These are phyloP conservation scores for Paraglomus brasilianum DNA, from an alignment of 192 early-diverging fungal genomes.

Conservation along the genomic window DNA sequence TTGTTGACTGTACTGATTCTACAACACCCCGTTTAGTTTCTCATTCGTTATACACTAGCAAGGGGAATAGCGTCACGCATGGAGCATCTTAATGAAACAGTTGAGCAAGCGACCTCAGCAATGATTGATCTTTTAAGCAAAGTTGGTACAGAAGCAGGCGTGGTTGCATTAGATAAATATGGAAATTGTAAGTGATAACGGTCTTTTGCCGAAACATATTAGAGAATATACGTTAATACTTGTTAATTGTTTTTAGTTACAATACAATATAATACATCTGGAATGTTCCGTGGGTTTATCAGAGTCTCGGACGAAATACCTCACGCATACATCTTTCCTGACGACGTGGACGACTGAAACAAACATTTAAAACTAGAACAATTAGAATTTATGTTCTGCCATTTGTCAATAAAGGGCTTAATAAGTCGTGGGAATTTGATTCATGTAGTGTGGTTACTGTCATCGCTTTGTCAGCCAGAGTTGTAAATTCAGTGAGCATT, in stretches of 20 bases:
- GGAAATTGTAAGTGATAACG: slow-evolving; percentile 34
- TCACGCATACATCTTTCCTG: slow-evolving; percentile 37
- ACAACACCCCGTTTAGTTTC: slow-evolving; percentile 29
- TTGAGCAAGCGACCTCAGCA: slow-evolving; percentile 35
- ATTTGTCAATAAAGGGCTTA: no score
- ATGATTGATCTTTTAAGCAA: slow-evolving; percentile 37
- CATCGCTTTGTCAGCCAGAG: no score
- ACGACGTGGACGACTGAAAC: no score
- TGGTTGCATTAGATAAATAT: slow-evolving; percentile 44
- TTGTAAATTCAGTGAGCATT: no score
- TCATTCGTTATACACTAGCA: slow-evolving; percentile 42
- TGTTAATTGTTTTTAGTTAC: slow-evolving; percentile 32
- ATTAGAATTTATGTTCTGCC: no score
- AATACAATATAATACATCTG: slow-evolving; percentile 42
- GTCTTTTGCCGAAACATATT: background rate
- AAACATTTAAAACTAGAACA: no score
- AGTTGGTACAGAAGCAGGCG: slow-evolving; percentile 42
- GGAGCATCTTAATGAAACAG: slow-evolving; percentile 40
- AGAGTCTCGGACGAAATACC: slow-evolving; percentile 34
- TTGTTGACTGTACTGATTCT: background rate
- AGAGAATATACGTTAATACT: background rate
- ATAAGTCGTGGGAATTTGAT: no score
- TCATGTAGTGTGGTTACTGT: no score
- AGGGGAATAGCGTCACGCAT: slow-evolving; percentile 47
- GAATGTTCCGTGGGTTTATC: slow-evolving; percentile 51